Evolutionary conservation across 768 basidiomycete species (phyloP).

Genomic region (Boletus sensibilis): DNA sequence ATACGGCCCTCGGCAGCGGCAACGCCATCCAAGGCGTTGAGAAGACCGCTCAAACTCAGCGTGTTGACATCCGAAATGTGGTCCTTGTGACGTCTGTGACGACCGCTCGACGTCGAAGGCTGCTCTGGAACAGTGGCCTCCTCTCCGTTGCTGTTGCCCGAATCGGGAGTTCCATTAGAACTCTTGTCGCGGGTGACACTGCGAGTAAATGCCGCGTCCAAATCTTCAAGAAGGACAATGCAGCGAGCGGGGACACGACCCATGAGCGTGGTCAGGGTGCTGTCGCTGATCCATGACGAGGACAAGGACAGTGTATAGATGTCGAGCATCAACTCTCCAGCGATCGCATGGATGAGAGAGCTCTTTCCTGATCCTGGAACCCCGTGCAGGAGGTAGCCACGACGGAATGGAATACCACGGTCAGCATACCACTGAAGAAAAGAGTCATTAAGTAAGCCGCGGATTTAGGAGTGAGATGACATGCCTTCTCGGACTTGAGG

Average conservation of each 20-base stretch:
- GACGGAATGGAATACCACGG: conserved; percentile 87
- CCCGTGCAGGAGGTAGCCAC: conserved; percentile 82
- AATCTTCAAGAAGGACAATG: conserved; percentile 86
- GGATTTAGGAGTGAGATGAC: conserved; percentile 2
- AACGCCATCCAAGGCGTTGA: conserved; percentile 86
- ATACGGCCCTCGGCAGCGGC: conserved; percentile 85
- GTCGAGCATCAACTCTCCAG: conserved; percentile 86
- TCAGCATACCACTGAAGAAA: conserved; percentile 80
- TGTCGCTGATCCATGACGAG: conserved; percentile 85
- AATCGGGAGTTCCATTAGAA: conserved; percentile 45
- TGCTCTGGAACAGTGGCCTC: conserved; percentile 32
- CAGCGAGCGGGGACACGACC: conserved; percentile 82
- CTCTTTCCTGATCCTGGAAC: conserved; percentile 87
- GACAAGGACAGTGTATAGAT: conserved; percentile 89
- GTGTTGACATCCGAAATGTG: conserved; percentile 78
- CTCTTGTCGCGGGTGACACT: conserved; percentile 65
- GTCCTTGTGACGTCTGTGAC: conserved; percentile 49
- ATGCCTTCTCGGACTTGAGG: conserved; percentile 77
- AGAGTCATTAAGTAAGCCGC: background rate
- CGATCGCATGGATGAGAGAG: conserved; percentile 82
- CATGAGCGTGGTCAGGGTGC: conserved; percentile 82
- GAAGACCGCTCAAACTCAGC: conserved; percentile 72
- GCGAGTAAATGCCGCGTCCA: conserved; percentile 85
- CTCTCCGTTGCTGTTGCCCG: conserved; percentile 33
- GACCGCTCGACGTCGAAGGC: conserved; percentile 36